Base-by-base conservation (phyloP, 768 basidiomycete species). In the Cyclocybe aegerita region DNA sequence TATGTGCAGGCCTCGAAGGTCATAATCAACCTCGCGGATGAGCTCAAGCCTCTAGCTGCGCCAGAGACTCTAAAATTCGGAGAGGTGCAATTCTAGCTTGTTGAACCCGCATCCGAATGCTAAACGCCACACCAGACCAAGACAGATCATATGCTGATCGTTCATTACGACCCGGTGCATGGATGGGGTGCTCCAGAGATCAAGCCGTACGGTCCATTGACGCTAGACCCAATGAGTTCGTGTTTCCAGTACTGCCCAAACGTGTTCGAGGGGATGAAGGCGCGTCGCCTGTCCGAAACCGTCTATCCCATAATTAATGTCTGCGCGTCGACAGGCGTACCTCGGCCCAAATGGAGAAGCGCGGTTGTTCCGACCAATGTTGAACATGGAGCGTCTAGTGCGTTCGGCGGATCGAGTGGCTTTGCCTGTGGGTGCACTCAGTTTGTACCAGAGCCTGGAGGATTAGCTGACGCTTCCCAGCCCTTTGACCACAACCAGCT, bases 211-310 rank as follows among this genome's bases (percentile, higher is more conserved):
- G 85, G 77, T 0, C 85, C 86, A 2, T 60, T 93, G 36, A 64
- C 67, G 3, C 68, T 93, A 9, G 87, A 91, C 58, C 90, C 90
- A 4, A 80, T 83, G 48, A 60, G 81, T 74, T 62, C 86, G 38
- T 93, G 93, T 42, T 77, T 97, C 55, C 94, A 97, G 60, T 96
- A 96, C 69, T 88, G 87, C 7, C 85, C 90, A 32, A 79, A 83
- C 54, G 80, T 86, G 11, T 94, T 97, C 60, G 93, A 97, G 67
- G 91, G 94, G 7, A 85, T 96, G 82, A 96, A 80, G 72, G 77
- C 73, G 14, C 9, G 69, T 53, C 9, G 23, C 1, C 36, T 41
- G 35, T 23, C 34, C 30, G n/a, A 38, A n/a, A n/a, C n/a, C n/a
- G n/a, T n/a, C n/a, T n/a, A n/a, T n/a, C n/a, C n/a, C n/a, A n/a